Conservation (phyloP, 2,329 filamentous ascomycete species). For the Calonectria hawksworthii region DNA sequence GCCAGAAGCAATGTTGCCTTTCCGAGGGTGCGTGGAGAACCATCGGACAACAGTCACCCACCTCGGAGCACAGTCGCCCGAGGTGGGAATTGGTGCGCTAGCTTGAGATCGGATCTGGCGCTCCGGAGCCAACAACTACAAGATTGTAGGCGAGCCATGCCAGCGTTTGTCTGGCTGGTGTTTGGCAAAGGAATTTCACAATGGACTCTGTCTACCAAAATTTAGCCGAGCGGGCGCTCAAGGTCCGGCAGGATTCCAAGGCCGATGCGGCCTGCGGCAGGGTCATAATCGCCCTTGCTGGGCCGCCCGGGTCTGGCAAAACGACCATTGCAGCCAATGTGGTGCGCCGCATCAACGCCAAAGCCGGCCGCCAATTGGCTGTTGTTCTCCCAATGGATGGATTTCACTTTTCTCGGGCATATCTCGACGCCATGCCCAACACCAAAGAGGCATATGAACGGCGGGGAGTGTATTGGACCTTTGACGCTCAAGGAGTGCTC, state of each 20-base stretch:
- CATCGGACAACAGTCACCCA: slow-evolving; percentile 9
- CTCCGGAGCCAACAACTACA: background rate
- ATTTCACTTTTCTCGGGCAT: slow-evolving; percentile 6
- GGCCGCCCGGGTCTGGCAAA: slow-evolving; percentile 23
- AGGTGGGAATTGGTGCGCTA: background rate
- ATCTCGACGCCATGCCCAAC: slow-evolving; percentile 15
- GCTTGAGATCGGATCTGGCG: background rate
- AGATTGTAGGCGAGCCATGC: background rate
- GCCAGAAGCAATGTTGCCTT: background rate
- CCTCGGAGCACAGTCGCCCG: slow-evolving; percentile 19
- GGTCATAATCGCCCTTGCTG: slow-evolving; percentile 12
- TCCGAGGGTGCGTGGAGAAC: background rate
- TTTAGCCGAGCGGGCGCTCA: slow-evolving; percentile 6
- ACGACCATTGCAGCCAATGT: slow-evolving; percentile 20
- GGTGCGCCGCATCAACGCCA: slow-evolving; percentile 14
- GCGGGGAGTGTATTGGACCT: slow-evolving; percentile 19
- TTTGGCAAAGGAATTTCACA: background rate
- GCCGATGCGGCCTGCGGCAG: background rate
- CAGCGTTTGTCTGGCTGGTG: background rate
- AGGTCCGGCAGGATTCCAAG: background rate
- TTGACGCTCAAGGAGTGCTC: slow-evolving; percentile 7
- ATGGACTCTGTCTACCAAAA: slow-evolving; percentile 13
- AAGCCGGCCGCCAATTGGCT: background rate
- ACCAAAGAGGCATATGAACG: background rate
- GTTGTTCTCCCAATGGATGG: slow-evolving; percentile 18